Evolutionary conservation across 2,329 filamentous ascomycete genomes (phyloP).

Genomic region (Fusarium concolor): DNA sequence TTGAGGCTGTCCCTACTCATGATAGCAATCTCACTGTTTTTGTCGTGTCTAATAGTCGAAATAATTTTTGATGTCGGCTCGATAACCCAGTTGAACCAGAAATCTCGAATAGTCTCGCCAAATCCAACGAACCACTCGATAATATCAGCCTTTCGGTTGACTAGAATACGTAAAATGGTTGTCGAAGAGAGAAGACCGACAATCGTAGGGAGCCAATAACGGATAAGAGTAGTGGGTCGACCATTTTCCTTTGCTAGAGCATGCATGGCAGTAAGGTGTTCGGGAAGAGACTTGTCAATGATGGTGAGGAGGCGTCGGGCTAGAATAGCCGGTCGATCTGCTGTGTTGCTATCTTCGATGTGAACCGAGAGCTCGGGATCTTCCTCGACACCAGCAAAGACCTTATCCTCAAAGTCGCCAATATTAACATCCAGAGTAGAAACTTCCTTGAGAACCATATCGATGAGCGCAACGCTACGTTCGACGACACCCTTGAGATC

Average conservation of each 20-base stretch:
- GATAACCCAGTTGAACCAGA: slow-evolving; percentile 97
- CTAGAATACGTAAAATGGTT: slow-evolving; percentile 82
- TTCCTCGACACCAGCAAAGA: slow-evolving; percentile 71
- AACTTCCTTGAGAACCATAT: slow-evolving; percentile 82
- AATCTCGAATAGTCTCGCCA: slow-evolving; percentile 83
- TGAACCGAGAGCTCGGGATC: slow-evolving; percentile 69
- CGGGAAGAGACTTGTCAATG: slow-evolving; percentile 74
- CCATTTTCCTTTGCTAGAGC: slow-evolving; percentile 73
- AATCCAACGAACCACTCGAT: slow-evolving; percentile 82
- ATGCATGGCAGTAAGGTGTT: slow-evolving; percentile 70
- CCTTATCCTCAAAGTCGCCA: slow-evolving; percentile 72
- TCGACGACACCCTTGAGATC: slow-evolving; percentile 79
- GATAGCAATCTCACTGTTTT: slow-evolving; percentile 92
- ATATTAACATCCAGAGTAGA: slow-evolving; percentile 71
- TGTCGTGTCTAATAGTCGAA: slow-evolving; percentile 91
- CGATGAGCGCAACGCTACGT: slow-evolving; percentile 85
- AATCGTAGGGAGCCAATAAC: slow-evolving; percentile 88
- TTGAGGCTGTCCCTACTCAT: slow-evolving; percentile 94
- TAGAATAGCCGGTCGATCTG: slow-evolving; percentile 68
- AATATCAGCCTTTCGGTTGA: slow-evolving; percentile 81
- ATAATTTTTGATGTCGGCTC: slow-evolving; percentile 86
- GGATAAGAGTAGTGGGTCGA: slow-evolving; percentile 77
- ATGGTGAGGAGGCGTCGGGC: slow-evolving; percentile 76
- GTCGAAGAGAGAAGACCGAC: slow-evolving; percentile 83
- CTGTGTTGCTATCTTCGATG: slow-evolving; percentile 58